Conservation (phyloP, 495 filamentous ascomycete species). For the Penicillium robsamsonii region DNA sequence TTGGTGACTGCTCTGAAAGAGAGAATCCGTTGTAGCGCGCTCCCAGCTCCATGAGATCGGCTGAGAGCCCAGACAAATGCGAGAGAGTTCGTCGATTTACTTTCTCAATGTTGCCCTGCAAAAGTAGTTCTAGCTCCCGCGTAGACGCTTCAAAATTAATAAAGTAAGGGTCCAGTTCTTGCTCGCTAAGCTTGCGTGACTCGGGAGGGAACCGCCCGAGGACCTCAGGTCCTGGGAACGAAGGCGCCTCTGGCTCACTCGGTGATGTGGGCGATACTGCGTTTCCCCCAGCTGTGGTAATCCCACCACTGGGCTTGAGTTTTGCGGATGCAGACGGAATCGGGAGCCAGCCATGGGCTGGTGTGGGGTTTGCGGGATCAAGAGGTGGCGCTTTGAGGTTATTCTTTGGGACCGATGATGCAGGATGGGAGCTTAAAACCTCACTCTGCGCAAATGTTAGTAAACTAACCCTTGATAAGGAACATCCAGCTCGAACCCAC, state of each 20-base stretch:
- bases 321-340: conserved; percentile 82
- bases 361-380: conserved; percentile 84
- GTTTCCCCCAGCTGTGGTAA: conserved; percentile 35
- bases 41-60: conserved; percentile 88
- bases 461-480: conserved; percentile 30
- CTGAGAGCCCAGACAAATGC: conserved; percentile 75
- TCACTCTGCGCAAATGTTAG: conserved; percentile 62
- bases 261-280: conserved; percentile 53
- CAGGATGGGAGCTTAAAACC: conserved; percentile 84
- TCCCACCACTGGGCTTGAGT: conserved; percentile 54
- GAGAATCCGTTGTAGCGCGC: conserved; percentile 97
- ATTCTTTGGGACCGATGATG: conserved; percentile 87
- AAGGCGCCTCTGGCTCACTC: conserved; percentile 47
- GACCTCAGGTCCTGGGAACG: conserved; percentile 60
- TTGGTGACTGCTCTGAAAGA: conserved; percentile 81
- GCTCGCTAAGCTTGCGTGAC: conserved; percentile 70
- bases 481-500: conserved; percentile 44
- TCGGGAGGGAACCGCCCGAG: conserved; percentile 83
- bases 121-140: conserved; percentile 77
- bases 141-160: conserved; percentile 84
- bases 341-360: conserved; percentile 86
- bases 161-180: conserved; percentile 94
- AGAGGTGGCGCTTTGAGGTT: conserved; percentile 90
- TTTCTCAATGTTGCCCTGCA: conserved; percentile 92
- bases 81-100: conserved; percentile 87